Conservation (phyloP, 1,284 basidiomycete species). For the Leccinum huronense region DNA sequence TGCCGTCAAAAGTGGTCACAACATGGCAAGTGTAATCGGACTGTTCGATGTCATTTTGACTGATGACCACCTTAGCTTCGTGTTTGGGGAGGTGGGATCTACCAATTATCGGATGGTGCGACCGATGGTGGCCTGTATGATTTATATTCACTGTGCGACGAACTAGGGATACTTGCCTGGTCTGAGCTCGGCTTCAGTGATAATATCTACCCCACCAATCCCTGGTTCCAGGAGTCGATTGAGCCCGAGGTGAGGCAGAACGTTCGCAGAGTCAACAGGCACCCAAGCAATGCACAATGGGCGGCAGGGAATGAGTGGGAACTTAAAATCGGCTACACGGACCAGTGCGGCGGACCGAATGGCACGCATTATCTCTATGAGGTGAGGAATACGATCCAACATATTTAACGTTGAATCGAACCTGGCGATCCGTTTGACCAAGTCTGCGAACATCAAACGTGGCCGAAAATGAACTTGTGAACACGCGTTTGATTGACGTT, state of each 20-base stretch:
- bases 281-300: slow-evolving; percentile 49
- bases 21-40: too few relatives aligned
- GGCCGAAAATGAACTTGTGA: too few relatives aligned
- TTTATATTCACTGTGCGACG: slow-evolving; percentile 29
- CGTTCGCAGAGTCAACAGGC: slow-evolving; percentile 41
- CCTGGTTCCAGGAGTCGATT: neutral
- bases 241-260: slow-evolving; percentile 60
- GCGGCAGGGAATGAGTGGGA: slow-evolving; percentile 64
- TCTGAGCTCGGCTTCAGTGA: too few relatives aligned
- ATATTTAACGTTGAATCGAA: too few relatives aligned
- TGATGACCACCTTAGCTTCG: too few relatives aligned
- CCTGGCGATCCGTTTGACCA: too few relatives aligned
- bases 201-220: too few relatives aligned
- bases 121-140: slow-evolving; percentile 51
- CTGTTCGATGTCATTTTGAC: too few relatives aligned
- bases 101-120: neutral
- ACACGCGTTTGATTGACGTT: too few relatives aligned
- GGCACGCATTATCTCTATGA: slow-evolving; percentile 49
- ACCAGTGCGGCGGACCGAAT: slow-evolving; percentile 28
- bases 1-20: slow-evolving; percentile 43
- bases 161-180: too few relatives aligned
- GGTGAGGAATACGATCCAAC: slow-evolving; percentile 32
- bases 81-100: too few relatives aligned
- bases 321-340: slow-evolving; percentile 46
- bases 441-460: too few relatives aligned